Conservation (phyloP, 2,329 filamentous ascomycete species). For the Teratosphaeria pseudoeucalypti region DNA sequence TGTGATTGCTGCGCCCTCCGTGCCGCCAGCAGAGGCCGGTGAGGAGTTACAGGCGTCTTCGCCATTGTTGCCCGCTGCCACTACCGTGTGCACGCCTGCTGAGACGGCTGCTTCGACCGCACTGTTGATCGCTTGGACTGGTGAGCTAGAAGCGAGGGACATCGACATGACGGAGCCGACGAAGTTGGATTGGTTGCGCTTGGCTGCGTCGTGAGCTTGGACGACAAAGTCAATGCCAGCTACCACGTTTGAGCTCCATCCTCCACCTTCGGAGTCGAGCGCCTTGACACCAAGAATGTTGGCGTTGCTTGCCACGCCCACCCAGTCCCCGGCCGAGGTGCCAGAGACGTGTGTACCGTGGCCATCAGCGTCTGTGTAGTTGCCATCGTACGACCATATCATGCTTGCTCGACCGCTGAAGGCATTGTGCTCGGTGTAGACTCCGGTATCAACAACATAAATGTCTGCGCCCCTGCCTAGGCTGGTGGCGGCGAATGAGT, state of each 20-base stretch:
- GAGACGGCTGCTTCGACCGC: constrained; percentile 27
- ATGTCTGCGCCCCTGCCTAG: constrained; percentile 37
- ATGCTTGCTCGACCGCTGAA: constrained; percentile 35
- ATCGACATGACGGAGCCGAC: constrained; percentile 39
- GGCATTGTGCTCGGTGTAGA: constrained; percentile 35
- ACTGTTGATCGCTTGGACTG: constrained; percentile 18
- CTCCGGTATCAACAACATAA: constrained; percentile 40
- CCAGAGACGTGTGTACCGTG: constrained; percentile 41
- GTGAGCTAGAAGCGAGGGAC: constrained; percentile 27
- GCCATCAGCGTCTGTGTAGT: constrained; percentile 32
- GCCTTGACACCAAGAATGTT: constrained; percentile 44
- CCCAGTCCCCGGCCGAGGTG: constrained; percentile 33
- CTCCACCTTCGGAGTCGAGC: constrained; percentile 35
- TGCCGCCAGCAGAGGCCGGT: constrained; percentile 32
- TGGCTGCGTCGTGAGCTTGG: constrained; percentile 33
- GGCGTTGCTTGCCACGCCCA: constrained; percentile 39
- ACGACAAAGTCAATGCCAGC: constrained; percentile 40
- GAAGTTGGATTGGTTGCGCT: constrained; percentile 26
- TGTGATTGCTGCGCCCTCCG: constrained; percentile 31
- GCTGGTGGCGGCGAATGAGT: constrained; percentile 30
- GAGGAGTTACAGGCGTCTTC: constrained; percentile 32
- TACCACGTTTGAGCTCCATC: constrained; percentile 38
- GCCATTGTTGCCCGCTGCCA: constrained; percentile 37
- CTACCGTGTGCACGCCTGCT: constrained; percentile 35
- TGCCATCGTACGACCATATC: constrained; percentile 29